Conservation (phyloP, 768 basidiomycete genomes). For the Calocybe cyanea region DNA sequence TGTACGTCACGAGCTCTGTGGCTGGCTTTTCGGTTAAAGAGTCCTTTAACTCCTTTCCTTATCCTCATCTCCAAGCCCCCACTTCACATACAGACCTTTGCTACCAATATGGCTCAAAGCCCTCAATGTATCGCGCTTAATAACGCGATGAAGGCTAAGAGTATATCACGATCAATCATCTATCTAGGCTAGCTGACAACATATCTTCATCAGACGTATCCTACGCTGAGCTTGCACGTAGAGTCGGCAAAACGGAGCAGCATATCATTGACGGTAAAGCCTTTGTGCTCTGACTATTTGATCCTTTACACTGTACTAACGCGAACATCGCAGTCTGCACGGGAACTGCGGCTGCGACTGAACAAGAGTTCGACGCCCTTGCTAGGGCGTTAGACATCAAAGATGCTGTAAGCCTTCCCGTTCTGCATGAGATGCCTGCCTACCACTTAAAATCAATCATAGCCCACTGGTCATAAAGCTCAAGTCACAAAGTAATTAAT, state of each 20-base stretch:
- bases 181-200: neutral
- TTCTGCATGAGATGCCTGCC: neutral
- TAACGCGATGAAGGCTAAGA: slow-evolving; percentile 43
- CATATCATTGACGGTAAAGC: slow-evolving; percentile 56
- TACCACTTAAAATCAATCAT: neutral
- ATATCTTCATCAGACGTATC: slow-evolving; percentile 35
- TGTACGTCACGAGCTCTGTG: too few relatives aligned
- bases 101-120: slow-evolving; percentile 24
- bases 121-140: slow-evolving; percentile 58
- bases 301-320: neutral
- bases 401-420: slow-evolving; percentile 24
- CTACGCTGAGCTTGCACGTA: slow-evolving; percentile 44
- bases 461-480: neutral
- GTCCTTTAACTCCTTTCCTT: too few relatives aligned
- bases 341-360: slow-evolving; percentile 37
- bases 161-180: slow-evolving; percentile 25
- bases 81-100: neutral
- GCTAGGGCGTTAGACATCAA: slow-evolving; percentile 39
- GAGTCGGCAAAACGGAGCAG: slow-evolving; percentile 37
- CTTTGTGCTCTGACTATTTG: slow-evolving; percentile 6
- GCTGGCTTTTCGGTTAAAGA: too few relatives aligned
- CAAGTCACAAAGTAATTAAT: neutral
- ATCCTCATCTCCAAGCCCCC: neutral
- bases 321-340: slow-evolving; percentile 43
- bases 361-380: slow-evolving; percentile 46